Evolutionary conservation across 169 alveolate species (phyloP).

Genomic region (Cryptosporidium muris): DNA sequence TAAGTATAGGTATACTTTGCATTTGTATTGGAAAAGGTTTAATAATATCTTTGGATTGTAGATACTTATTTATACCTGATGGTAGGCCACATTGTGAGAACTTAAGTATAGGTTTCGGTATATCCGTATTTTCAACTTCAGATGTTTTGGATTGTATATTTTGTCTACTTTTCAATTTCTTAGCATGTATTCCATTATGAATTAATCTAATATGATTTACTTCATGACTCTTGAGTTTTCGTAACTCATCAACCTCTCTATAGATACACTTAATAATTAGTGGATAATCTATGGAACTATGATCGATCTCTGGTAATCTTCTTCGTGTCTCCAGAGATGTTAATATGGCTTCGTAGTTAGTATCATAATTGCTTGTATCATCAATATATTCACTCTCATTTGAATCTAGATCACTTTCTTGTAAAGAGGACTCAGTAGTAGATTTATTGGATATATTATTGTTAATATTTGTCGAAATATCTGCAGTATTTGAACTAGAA

Average conservation of each 20-base stretch:
- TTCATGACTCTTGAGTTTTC: constrained; percentile 87
- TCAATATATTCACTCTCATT: constrained; percentile 3
- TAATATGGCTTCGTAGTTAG: constrained; percentile 8
- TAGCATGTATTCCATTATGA: constrained; percentile 84
- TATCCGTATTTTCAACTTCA: not conserved
- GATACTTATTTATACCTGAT: constrained; percentile 86
- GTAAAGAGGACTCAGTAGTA: not conserved
- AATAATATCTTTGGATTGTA: constrained; percentile 88
- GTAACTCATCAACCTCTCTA: constrained; percentile 86
- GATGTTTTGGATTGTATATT: constrained; percentile 84
- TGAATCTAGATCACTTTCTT: not conserved
- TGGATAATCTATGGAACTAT: constrained; percentile 81
- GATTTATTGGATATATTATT: too few species aligned
- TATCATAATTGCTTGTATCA: not conserved
- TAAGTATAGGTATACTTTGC: constrained; percentile 93
- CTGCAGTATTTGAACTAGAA: not conserved
- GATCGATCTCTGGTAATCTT: constrained; percentile 81
- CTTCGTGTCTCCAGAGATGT: constrained; percentile 17
- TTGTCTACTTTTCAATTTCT: constrained; percentile 84
- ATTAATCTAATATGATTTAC: constrained; percentile 88
- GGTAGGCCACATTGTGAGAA: constrained; percentile 98
- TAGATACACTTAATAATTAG: constrained; percentile 87
- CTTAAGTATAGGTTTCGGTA: constrained; percentile 87
- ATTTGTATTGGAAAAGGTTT: constrained; percentile 97
- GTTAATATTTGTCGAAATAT: too few species aligned